Conservation (phyloP, 495 filamentous ascomycete genomes). For the Lineolata rhizophorae region DNA sequence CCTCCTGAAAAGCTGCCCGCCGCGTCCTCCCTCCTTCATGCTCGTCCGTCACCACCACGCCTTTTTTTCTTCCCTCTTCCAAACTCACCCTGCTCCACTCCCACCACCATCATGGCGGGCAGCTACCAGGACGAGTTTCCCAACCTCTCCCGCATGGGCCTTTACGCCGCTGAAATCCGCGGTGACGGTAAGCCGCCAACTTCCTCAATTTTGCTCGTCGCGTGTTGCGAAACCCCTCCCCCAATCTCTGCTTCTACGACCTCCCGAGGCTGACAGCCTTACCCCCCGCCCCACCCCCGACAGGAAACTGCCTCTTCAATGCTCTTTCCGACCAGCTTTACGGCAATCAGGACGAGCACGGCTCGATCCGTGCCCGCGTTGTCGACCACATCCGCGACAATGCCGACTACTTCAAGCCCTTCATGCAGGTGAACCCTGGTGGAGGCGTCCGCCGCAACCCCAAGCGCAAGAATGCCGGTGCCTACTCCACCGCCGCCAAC, state of each 20-base stretch:
- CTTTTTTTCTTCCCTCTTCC: too few relatives aligned
- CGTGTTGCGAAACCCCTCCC: not conserved
- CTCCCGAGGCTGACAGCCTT: not conserved
- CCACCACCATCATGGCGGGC: too few relatives aligned
- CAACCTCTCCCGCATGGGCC: slow-evolving; percentile 23
- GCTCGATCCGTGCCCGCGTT: slow-evolving; percentile 34
- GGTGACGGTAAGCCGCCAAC: slow-evolving; percentile 13
- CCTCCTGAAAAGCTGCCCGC: too few relatives aligned
- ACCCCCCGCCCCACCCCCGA: not conserved
- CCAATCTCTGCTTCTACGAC: not conserved
- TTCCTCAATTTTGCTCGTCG: slow-evolving; percentile 1
- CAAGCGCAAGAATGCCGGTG: slow-evolving; percentile 32
- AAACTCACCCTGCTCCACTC: too few relatives aligned
- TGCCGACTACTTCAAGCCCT: slow-evolving; percentile 40
- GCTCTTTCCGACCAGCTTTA: slow-evolving; percentile 57
- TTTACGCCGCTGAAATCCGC: slow-evolving; percentile 27
- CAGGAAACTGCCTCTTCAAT: slow-evolving; percentile 61
- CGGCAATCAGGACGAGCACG: slow-evolving; percentile 34
- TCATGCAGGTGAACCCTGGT: slow-evolving; percentile 32
- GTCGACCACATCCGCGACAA: slow-evolving; percentile 41
- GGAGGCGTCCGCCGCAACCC: slow-evolving; percentile 41
- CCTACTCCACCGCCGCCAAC: slow-evolving; percentile 19
- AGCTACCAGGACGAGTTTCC: slow-evolving; percentile 34
- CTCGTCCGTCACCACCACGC: too few relatives aligned
- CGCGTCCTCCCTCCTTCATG: too few relatives aligned